Conservation (phyloP, 805 yeast species). For the Candida nonsorbophila region DNA sequence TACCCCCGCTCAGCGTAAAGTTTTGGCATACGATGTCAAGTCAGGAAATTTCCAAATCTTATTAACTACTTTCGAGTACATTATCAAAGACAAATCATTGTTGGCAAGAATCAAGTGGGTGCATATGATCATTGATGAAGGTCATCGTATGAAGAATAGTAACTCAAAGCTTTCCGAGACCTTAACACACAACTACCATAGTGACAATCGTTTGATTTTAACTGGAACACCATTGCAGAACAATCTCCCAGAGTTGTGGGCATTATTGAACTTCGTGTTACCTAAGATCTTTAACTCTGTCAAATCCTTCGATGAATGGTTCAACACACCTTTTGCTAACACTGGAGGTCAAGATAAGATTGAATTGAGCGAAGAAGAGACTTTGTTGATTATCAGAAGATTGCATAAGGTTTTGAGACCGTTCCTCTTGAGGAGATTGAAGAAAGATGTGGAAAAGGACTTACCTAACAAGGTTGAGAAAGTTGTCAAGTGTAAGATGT, state of each 20-base stretch:
- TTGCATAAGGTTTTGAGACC: constrained; percentile 84
- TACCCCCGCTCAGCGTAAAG: constrained; percentile 64
- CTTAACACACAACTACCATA: constrained; percentile 63
- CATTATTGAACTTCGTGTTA: constrained; percentile 71
- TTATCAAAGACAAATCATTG: constrained; percentile 70
- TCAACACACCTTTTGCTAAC: constrained; percentile 82
- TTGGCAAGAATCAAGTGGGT: constrained; percentile 68
- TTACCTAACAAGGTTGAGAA: constrained; percentile 81
- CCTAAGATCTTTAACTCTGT: constrained; percentile 85
- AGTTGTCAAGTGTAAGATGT: constrained; percentile 73
- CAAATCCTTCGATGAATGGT: constrained; percentile 85
- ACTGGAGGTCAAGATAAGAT: constrained; percentile 79
- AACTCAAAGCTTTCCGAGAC: constrained; percentile 70
- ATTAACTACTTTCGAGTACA: constrained; percentile 77
- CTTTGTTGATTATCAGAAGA: constrained; percentile 74
- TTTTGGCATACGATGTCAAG: constrained; percentile 58
- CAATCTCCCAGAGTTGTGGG: constrained; percentile 83
- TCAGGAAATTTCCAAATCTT: constrained; percentile 69
- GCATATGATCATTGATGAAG: constrained; percentile 88
- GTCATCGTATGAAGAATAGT: constrained; percentile 83
- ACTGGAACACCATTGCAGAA: constrained; percentile 89
- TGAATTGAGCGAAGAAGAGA: constrained; percentile 82
- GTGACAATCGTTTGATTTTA: constrained; percentile 72
- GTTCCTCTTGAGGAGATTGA: constrained; percentile 74
- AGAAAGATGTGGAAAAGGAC: constrained; percentile 83